A percentile compares a stretch with the other conserved stretches of the same genome.
Evolutionary conservation across 2,329 filamentous ascomycete genomes (phyloP).

Genomic region (Sporothrix protearum): DNA sequence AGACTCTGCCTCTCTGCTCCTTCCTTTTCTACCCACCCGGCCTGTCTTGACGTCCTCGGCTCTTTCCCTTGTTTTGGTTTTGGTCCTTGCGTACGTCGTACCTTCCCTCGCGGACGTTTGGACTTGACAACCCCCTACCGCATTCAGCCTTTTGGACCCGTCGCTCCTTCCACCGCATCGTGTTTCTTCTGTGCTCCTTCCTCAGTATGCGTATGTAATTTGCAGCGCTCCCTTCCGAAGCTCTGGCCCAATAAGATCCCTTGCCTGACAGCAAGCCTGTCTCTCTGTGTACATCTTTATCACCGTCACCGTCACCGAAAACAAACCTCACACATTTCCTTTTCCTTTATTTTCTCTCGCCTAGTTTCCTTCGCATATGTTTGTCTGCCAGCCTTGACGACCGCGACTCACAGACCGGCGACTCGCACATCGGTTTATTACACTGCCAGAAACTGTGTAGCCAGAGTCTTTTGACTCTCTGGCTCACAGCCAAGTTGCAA

Average conservation of each 20-base stretch:
- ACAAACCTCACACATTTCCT: not conserved
- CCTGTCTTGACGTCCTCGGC: not conserved
- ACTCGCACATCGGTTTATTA: not conserved
- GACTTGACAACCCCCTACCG: not conserved
- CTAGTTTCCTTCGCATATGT: not conserved
- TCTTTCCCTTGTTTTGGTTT: not conserved
- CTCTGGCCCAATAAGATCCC: constrained; percentile 13
- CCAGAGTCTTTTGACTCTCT: not conserved
- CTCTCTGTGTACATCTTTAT: not conserved
- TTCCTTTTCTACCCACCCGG: constrained; percentile 6
- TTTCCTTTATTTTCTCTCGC: not conserved
- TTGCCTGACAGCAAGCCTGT: not conserved
- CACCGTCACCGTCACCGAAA: constrained; percentile 5
- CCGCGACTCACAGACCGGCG: not conserved
- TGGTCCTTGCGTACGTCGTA: not conserved
- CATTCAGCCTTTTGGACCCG: not conserved
- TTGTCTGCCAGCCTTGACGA: not conserved
- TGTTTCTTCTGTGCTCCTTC: not conserved
- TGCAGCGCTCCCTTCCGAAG: not conserved
- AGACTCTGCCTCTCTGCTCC: not conserved
- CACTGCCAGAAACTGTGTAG: not conserved
- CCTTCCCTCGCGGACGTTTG: not conserved
- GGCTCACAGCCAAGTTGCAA: not conserved
- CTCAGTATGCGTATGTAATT: not conserved
- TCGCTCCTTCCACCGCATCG: constrained; percentile 7